Base-by-base conservation (phyloP, 176 grass and related monocot genomes). In the Pontederia paniculata region DNA sequence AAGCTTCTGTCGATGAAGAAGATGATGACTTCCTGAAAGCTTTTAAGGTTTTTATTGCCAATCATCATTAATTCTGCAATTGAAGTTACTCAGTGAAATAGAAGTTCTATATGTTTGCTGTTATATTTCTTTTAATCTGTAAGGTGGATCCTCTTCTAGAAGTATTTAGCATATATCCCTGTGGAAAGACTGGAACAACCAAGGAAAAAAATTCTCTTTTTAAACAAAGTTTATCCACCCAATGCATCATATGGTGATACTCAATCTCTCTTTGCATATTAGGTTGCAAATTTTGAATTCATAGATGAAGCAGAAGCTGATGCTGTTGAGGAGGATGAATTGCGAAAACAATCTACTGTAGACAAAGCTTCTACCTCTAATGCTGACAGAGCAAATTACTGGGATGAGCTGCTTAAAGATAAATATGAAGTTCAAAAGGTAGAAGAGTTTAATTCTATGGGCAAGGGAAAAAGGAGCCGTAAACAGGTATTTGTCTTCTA, bases 381-480 rank as follows among this genome's bases (percentile, higher is more conserved):
- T 21, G 59, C 78, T 13, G 44, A 54, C 58, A 88, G 75, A 71
- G 70, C 80, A 58, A 91, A 79, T 70, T 98, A 78, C 46, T 98
- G 94, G 94, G 94, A 88, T 70, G 83, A 93, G 55, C 66, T 98
- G 62, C 80, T 98, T 58, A 91, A 84, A 52, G 83, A 93, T 56
- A 77, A 21, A 85, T 80, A 75, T 20, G 83, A 80, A 75, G 94
- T 80, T 41, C 61, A 84, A 69, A 74, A 98, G 80, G 65, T 91
- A 71, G 94, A 98, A 82, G 87, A 93, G 67, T 63, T 86, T 73
- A 93, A 80, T 18, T 54, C 83, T 66, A 93, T 98, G 94, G 94
- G 94, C 42, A 98, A 98, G 76, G 94, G 94, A 51, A 98, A 98
- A 88, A 83, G 94, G 68, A 93, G 87, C 70, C 86, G 94, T 52